Conservation (phyloP, 306 rosid genomes). For the Cicer cuneatum region DNA sequence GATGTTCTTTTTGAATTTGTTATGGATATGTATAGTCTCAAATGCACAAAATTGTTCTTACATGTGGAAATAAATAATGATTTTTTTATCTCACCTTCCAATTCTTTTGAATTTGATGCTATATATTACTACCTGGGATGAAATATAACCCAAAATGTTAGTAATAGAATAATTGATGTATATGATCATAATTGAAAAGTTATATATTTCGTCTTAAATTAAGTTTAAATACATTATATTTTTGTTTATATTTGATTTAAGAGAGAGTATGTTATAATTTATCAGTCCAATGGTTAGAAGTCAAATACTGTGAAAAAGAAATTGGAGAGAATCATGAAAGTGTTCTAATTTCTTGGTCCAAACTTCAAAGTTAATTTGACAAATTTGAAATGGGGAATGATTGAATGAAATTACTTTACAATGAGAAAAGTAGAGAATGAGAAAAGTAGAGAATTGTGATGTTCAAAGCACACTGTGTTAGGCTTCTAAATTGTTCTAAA, state of each 20-base stretch:
- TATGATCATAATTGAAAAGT: too few relatives aligned
- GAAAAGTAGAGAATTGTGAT: conserved; percentile 20
- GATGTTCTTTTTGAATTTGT: conserved; percentile 7
- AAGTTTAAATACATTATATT: too few relatives aligned
- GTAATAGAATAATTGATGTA: too few relatives aligned
- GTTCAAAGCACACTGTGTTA: conserved; percentile 31
- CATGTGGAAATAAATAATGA: conserved; percentile 35
- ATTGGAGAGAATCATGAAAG: background rate
- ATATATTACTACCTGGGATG: too few relatives aligned
- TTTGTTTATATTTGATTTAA: too few relatives aligned
- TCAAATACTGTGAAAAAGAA: background rate
- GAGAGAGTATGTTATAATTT: background rate
- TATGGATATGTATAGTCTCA: conserved; percentile 45
- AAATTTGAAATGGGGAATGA: conserved; percentile 12
- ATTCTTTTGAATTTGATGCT: conserved; percentile 1
- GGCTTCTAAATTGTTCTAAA: conserved; percentile 26
- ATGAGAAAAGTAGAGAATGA: background rate
- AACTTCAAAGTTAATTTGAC: background rate
- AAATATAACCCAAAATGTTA: too few relatives aligned
- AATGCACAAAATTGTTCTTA: conserved; percentile 36
- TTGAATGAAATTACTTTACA: background rate
- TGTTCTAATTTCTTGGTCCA: conserved; percentile 2
- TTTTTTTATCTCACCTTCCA: background rate
- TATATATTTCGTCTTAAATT: too few relatives aligned
- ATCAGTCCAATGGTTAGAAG: background rate